Evolutionary conservation across 768 basidiomycete species (phyloP).

Genomic region (Tylopilus vinaceipallidus): DNA sequence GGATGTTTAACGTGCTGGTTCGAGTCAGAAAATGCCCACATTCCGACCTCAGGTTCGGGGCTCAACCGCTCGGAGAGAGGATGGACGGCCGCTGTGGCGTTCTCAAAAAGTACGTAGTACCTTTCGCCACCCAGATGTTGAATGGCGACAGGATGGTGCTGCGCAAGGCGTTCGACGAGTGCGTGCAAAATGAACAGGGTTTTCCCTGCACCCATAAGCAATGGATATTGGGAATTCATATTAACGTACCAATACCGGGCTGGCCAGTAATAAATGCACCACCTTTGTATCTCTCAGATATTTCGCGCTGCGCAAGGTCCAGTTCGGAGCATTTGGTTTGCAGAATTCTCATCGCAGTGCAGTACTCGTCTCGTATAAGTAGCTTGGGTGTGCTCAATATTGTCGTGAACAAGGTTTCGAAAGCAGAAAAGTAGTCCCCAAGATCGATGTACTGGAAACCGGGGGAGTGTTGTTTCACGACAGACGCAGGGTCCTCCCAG

Average conservation of each 20-base stretch:
- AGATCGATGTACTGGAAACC: slow-evolving; percentile 3
- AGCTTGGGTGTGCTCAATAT: too few relatives aligned
- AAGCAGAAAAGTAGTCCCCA: neutral
- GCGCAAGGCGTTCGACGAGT: neutral
- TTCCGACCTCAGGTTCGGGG: rapidly evolving
- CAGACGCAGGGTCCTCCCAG: too few relatives aligned
- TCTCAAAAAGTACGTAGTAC: neutral
- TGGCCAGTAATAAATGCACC: slow-evolving; percentile 3
- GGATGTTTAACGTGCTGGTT: neutral
- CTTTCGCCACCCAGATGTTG: neutral
- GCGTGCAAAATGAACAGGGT: neutral
- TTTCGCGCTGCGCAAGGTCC: neutral
- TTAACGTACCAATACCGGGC: slow-evolving; percentile 2
- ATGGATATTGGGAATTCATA: too few relatives aligned
- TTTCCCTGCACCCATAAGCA: neutral
- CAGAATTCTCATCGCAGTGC: too few relatives aligned
- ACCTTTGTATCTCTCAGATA: neutral
- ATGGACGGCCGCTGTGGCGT: neutral
- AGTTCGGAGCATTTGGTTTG: slow-evolving; percentile 3
- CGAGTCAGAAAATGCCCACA: slow-evolving; percentile 5
- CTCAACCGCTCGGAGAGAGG: rapidly evolving
- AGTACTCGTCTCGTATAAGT: too few relatives aligned
- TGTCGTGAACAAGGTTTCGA: too few relatives aligned
- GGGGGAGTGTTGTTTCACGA: too few relatives aligned
- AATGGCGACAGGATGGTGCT: neutral